A percentile compares a stretch with the other conserved stretches of the same genome.
These are phyloP conservation scores for Lactarius sanguifluus DNA, from an alignment of 768 basidiomycete species.

Conservation along the genomic window DNA sequence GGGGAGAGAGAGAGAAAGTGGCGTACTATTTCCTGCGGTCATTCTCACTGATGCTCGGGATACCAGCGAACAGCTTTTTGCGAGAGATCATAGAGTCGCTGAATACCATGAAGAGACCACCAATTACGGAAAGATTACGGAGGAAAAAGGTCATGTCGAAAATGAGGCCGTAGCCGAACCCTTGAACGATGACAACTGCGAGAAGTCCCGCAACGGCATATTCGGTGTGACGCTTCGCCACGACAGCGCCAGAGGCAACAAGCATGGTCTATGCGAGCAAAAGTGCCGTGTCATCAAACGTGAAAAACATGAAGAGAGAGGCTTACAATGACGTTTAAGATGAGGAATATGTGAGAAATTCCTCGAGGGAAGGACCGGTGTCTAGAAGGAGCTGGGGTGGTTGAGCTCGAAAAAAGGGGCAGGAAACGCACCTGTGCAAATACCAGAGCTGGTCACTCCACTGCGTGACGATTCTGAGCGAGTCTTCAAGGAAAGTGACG, in stretches of 20 bases:
- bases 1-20: constrained; percentile 7
- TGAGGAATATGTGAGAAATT: constrained; percentile 87
- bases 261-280: constrained; percentile 73
- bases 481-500: constrained; percentile 97
- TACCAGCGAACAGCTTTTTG: constrained; percentile 86
- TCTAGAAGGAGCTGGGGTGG: constrained; percentile 44
- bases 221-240: constrained; percentile 85
- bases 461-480: constrained; percentile 88
- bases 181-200: constrained; percentile 89
- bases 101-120: constrained; percentile 98
- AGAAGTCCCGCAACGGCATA: constrained; percentile 88
- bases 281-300: background rate
- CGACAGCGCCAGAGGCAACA: constrained; percentile 77
- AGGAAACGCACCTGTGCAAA: constrained; percentile 75
- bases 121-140: constrained; percentile 96
- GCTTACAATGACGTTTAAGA: constrained; percentile 88
- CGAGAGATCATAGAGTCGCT: constrained; percentile 90
- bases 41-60: constrained; percentile 87
- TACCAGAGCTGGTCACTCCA: constrained; percentile 99
- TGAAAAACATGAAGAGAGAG: background rate
- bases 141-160: constrained; percentile 99
- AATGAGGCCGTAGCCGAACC: constrained; percentile 97
- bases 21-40: constrained; percentile 97
- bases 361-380: constrained; percentile 97
- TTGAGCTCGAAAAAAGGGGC: constrained; percentile 23